Conservation (phyloP, 2,329 filamentous ascomycete genomes). For the Alternaria longipes region DNA sequence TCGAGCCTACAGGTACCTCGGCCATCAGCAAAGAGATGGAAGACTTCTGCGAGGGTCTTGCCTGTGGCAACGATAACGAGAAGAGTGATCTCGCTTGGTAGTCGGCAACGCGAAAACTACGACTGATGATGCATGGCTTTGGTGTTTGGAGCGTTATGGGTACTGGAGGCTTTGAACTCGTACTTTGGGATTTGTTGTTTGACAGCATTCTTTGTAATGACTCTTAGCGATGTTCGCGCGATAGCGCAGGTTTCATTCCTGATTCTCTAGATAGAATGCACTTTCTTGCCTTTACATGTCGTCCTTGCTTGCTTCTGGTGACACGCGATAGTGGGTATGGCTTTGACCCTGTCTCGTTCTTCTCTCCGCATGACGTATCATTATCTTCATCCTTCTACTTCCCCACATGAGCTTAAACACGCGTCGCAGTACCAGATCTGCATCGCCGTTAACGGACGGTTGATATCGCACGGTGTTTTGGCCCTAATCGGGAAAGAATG, state of each 20-base stretch:
- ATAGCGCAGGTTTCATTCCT: not conserved
- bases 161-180: conserved; percentile 28
- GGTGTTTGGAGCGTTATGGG: conserved; percentile 29
- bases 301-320: not conserved
- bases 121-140: conserved; percentile 20
- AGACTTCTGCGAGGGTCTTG: conserved; percentile 39
- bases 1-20: conserved; percentile 26
- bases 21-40: conserved; percentile 38
- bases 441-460: conserved; percentile 12
- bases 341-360: not conserved
- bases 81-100: conserved; percentile 42
- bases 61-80: conserved; percentile 38
- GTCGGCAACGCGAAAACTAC: not conserved
- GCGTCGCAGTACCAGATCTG: not conserved
- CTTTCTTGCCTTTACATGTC: not conserved
- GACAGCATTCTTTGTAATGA: conserved; percentile 12
- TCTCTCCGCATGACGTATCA: not conserved
- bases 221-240: conserved; percentile 10
- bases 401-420: not conserved
- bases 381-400: not conserved
- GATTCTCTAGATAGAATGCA: conserved; percentile 6
- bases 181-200: conserved; percentile 5
- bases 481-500: conserved; percentile 22
- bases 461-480: conserved; percentile 9
- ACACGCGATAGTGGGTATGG: not conserved